A percentile compares a stretch with the other conserved stretches of the same genome.
Conservation (phyloP, 306 rosid genomes). For the Fagus crenata region DNA sequence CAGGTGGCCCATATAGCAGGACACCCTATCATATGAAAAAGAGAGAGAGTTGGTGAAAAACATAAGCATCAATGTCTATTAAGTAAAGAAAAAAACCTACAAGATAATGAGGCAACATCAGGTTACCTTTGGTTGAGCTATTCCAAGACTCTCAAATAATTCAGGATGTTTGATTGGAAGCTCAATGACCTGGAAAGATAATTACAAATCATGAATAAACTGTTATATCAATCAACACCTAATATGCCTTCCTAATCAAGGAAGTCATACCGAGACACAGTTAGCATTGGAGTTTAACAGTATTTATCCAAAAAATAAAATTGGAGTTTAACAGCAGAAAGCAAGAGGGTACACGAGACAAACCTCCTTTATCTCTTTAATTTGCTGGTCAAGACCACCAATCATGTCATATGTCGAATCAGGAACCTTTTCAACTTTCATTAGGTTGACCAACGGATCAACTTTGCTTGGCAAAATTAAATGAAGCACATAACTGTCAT, state of each 20-base stretch:
- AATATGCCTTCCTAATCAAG: not conserved
- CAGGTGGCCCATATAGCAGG: conserved; percentile 94
- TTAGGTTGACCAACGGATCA: conserved; percentile 93
- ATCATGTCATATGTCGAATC: conserved; percentile 99
- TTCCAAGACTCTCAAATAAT: conserved; percentile 98
- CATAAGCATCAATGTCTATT: not conserved
- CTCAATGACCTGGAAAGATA: conserved; percentile 76
- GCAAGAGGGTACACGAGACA: conserved; percentile 10
- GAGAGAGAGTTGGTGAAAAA: not conserved
- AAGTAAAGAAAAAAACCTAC: not conserved
- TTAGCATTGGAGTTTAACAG: not conserved
- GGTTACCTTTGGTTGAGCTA: conserved; percentile 97
- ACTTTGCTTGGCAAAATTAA: conserved; percentile 96
- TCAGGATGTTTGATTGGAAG: conserved; percentile 98
- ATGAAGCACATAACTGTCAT: conserved; percentile 98
- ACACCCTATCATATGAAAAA: conserved; percentile 62
- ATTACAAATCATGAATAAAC: conserved; percentile 12
- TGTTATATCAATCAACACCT: conserved; percentile 15
- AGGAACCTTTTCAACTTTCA: conserved; percentile 99
- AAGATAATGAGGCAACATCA: not conserved
- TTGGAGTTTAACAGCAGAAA: conserved; percentile 12
- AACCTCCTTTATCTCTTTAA: conserved; percentile 98
- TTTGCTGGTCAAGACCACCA: conserved; percentile 99
- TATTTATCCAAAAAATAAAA: not conserved
- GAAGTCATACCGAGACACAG: too few species aligned